A percentile compares a stretch with the other conserved stretches of the same genome.
phyloP scores from a whole-genome alignment of 306 rosid genomes.

The Potentilla sterilis region DNA sequence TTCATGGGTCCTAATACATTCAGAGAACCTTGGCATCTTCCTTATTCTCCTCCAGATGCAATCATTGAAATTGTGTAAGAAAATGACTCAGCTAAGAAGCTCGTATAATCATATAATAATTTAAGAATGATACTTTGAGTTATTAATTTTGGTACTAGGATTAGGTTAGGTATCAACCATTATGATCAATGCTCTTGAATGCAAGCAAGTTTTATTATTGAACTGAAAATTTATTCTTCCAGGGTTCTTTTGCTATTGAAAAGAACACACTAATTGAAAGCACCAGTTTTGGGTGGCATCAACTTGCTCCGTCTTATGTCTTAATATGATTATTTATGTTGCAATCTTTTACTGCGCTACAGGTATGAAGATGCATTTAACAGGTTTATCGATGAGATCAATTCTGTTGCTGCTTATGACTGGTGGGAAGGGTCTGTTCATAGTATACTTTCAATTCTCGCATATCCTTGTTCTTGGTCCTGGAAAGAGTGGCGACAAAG shows the following conservation, averaged over 20 bases:
- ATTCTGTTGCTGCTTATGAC: conserved; percentile 93
- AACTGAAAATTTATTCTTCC: background rate
- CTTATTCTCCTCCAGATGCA: conserved; percentile 94
- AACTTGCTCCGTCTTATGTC: background rate
- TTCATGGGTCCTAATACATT: conserved; percentile 97
- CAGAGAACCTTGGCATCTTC: conserved; percentile 99
- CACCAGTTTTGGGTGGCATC: background rate
- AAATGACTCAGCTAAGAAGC: conserved; percentile 23
- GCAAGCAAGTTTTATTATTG: conserved; percentile 4
- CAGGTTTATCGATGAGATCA: conserved; percentile 91
- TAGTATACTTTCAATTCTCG: conserved; percentile 87
- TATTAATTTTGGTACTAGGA: too few species aligned
- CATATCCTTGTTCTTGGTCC: conserved; percentile 99
- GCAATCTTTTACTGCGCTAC: conserved; percentile 33
- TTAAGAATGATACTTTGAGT: conserved; percentile 16
- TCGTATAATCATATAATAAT: conserved; percentile 19
- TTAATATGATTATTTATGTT: conserved; percentile 21
- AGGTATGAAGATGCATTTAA: conserved; percentile 97
- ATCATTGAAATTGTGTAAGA: conserved; percentile 97
- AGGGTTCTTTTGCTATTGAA: background rate
- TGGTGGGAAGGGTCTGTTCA: conserved; percentile 99
- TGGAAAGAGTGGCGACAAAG: conserved; percentile 97
- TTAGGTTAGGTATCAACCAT: background rate
- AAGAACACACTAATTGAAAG: background rate
- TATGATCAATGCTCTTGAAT: background rate